Percentiles rank a stretch among this genome's conserved stretches.
phyloP scores from a whole-genome alignment of 1,284 basidiomycete genomes.

The Xerocomus tenax region DNA sequence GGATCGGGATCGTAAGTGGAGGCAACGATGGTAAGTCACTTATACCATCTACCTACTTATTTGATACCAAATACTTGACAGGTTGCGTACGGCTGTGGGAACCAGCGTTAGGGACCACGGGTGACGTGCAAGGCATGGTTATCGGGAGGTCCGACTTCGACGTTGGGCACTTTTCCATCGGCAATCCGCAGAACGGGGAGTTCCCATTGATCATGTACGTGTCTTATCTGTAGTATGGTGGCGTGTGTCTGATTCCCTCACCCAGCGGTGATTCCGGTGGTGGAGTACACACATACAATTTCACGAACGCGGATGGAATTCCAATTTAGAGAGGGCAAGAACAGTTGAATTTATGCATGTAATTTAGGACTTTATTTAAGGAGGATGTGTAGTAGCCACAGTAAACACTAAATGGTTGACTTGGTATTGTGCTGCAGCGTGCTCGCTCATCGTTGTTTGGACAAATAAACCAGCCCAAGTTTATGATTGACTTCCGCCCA shows the following conservation, averaged over 20 bases:
- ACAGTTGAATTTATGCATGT: slow-evolving; percentile 6
- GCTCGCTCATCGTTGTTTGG: slow-evolving; percentile 21
- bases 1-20: slow-evolving; percentile 48
- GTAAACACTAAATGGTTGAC: neutral
- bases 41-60: neutral
- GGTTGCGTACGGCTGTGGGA: slow-evolving; percentile 65
- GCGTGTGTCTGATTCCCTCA: slow-evolving; percentile 8
- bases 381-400: neutral
- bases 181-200: slow-evolving; percentile 46
- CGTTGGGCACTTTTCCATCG: slow-evolving; percentile 51
- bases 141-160: slow-evolving; percentile 49
- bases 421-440: neutral
- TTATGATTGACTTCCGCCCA: slow-evolving; percentile 10
- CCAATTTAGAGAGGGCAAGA: slow-evolving; percentile 12
- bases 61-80: slow-evolving; percentile 7
- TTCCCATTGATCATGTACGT: slow-evolving; percentile 56
- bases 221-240: neutral
- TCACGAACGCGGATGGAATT: slow-evolving; percentile 21
- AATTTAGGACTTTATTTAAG: slow-evolving; percentile 1
- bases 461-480: slow-evolving; percentile 26
- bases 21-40: slow-evolving; percentile 52
- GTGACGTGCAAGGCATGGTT: slow-evolving; percentile 39
- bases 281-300: slow-evolving; percentile 28
- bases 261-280: slow-evolving; percentile 28
- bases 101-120: slow-evolving; percentile 34